Evolutionary conservation across 768 basidiomycete genomes (phyloP), one percentile per base, ranked within the genome.

Genomic region (Leccinum imitatum): DNA sequence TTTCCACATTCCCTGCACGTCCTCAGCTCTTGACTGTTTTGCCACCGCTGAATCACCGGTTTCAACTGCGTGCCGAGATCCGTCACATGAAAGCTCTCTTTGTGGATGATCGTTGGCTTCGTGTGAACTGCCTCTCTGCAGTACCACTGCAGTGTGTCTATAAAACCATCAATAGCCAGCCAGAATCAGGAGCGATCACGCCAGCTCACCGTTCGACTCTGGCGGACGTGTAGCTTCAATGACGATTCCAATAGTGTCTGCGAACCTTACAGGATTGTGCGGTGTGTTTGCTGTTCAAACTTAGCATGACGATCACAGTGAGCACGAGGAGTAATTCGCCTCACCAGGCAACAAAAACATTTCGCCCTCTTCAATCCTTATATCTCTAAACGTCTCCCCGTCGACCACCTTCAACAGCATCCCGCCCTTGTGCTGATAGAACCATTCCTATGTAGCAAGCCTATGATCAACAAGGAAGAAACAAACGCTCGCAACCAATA

Each of bases 321-420:
- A 54, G 27, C 44, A 8, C 7, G 9, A 30, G 4, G 15, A 19
- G 21, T 0, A 17, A 53, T 53, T 39, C 30, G 13, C 69, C 82
- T 55, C 63, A 93, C 96, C 91, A 53, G 96, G 96, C 23, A 98
- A 79, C 66, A 98, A 69, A 74, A 97, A 98, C 95, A 98, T 98
- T 61, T 95, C 94, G 51, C 95, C 95, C 74, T 99, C 95, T 63
- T 87, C 89, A 65, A 98, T 97, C 27, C 77, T 77, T 52, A 98
- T 90, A 71, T 98, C 96, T 69, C 82, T 80, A 75, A 95, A 95
- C 62, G 79, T 77, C 10, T 83, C 86, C 7, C 85, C 91, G 53
- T 93, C 91, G 15, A 97, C 88, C 1, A 92, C 87, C 60, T 91
- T 87, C 21, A 99, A 79, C 2, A 93, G 78, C 95, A 98, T 98